These are phyloP conservation scores for Picea abies DNA, from an alignment of 83 land plant species.

Conservation along the genomic window DNA sequence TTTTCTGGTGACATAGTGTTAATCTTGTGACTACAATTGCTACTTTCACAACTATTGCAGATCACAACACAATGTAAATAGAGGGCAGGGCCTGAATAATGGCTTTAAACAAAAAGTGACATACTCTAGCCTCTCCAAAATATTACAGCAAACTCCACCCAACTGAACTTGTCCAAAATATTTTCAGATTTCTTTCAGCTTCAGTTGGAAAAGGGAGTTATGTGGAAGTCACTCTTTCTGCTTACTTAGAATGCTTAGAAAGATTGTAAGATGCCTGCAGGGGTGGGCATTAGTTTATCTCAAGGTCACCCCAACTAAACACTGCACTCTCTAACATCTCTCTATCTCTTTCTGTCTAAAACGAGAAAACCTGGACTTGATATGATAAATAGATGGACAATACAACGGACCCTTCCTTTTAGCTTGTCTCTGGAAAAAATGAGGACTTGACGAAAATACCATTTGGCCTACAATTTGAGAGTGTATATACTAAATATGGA, in stretches of 20 bases:
- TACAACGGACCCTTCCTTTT: too few relatives aligned
- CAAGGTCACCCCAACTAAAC: neutral
- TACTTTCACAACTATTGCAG: neutral
- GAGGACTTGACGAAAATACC: neutral
- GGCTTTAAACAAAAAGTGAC: neutral
- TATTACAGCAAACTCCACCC: too few relatives aligned
- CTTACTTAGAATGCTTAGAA: neutral
- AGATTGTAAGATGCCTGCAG: neutral
- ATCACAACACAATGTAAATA: neutral
- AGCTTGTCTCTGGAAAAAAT: neutral
- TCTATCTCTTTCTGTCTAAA: neutral
- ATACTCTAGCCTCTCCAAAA: too few relatives aligned
- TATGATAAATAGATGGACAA: neutral
- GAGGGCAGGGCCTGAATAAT: neutral
- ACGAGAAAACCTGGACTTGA: neutral
- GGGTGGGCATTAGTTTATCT: neutral
- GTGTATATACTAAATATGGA: too few relatives aligned
- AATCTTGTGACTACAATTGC: neutral
- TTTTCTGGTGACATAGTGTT: too few relatives aligned
- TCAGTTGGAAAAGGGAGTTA: neutral
- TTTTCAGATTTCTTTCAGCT: neutral
- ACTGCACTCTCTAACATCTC: neutral
- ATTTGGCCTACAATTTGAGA: too few relatives aligned
- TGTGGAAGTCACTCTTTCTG: neutral
- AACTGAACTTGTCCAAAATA: constrained; percentile 2